phyloP scores from a whole-genome alignment of 805 yeast genomes.

The Starmerella gropengiesseri region DNA sequence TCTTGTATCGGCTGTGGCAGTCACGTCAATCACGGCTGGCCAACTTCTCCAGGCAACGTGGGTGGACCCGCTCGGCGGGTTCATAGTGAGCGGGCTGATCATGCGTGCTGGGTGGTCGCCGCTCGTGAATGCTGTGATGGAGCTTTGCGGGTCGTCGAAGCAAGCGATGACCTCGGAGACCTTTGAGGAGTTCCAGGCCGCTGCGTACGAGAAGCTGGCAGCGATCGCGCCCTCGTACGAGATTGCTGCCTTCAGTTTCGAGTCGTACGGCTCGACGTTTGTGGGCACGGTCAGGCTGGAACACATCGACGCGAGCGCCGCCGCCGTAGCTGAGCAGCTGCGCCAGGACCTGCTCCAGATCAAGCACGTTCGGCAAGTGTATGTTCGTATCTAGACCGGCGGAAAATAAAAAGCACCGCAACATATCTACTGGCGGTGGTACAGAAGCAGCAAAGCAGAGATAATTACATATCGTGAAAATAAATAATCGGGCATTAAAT shows the following conservation, averaged over 20 bases:
- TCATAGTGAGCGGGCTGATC: constrained; percentile 70
- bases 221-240: constrained; percentile 15
- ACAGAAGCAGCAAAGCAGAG: too few relatives aligned
- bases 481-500: too few relatives aligned
- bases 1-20: constrained; percentile 80
- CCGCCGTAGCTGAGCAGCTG: constrained; percentile 17
- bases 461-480: too few relatives aligned
- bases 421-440: too few relatives aligned
- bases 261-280: constrained; percentile 25
- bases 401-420: background rate
- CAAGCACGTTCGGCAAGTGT: constrained; percentile 22
- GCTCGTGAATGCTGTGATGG: constrained; percentile 55
- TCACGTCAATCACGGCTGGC: constrained; percentile 78
- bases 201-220: constrained; percentile 10
- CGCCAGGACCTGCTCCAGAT: constrained; percentile 15
- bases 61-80: constrained; percentile 87
- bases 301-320: constrained; percentile 17
- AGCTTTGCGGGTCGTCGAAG: constrained; percentile 52
- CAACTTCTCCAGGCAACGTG: constrained; percentile 66
- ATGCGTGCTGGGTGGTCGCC: constrained; percentile 78
- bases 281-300: constrained; percentile 20
- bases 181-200: constrained; percentile 12
- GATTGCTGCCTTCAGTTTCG: constrained; percentile 17
- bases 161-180: constrained; percentile 18
- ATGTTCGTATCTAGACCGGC: constrained; percentile 14